Conservation (phyloP, 371 early-diverging fungal genomes). For the Mortierella sp. region DNA sequence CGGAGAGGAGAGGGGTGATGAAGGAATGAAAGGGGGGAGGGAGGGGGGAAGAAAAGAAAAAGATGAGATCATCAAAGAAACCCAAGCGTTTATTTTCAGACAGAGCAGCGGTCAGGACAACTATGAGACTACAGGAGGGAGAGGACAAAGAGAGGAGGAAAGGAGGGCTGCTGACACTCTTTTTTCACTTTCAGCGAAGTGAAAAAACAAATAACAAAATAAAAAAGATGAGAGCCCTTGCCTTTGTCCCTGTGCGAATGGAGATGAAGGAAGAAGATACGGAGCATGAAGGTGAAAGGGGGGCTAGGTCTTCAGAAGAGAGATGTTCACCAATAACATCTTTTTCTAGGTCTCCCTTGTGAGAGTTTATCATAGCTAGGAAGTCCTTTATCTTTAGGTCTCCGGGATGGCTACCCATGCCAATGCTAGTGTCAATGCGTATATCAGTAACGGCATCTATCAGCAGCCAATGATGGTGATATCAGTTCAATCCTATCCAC, state of each 20-base stretch:
- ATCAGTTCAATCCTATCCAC: background rate
- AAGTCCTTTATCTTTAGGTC: no score
- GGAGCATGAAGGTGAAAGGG: background rate
- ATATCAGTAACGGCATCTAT: background rate
- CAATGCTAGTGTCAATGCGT: background rate
- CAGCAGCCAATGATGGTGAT: background rate
- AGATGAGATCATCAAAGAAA: constrained; percentile 10
- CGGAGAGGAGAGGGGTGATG: background rate
- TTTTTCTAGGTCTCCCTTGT: background rate
- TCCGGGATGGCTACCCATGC: background rate
- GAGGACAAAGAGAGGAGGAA: background rate
- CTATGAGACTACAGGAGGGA: background rate
- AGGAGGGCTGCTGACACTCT: constrained; percentile 11
- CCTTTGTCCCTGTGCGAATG: constrained; percentile 9
- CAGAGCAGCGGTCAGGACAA: constrained; percentile 6
- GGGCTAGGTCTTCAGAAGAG: background rate
- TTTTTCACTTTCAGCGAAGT: constrained; percentile 7
- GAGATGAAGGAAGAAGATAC: background rate
- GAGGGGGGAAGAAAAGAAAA: background rate
- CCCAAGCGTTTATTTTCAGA: background rate
- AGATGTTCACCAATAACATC: background rate
- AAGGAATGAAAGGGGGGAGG: background rate
- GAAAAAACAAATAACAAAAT: background rate
- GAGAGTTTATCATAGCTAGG: background rate
- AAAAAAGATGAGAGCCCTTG: constrained; percentile 12